Percentiles rank a stretch among this genome's conserved stretches.
Evolutionary conservation across 2,329 filamentous ascomycete genomes (phyloP).

Genomic region (Fusarium continuum): DNA sequence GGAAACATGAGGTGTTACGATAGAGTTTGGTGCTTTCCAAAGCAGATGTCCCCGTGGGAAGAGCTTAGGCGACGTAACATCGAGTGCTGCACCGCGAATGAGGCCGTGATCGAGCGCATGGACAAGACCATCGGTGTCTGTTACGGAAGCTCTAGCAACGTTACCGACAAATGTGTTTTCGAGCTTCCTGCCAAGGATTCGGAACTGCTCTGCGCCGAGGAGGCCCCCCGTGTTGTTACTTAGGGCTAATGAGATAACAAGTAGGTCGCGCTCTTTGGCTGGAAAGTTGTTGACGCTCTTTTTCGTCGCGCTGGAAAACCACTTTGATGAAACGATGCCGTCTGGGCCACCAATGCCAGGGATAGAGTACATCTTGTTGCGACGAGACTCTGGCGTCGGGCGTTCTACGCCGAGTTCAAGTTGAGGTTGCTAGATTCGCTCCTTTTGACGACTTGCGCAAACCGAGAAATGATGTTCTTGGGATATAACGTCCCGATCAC

Average conservation of each 20-base stretch:
- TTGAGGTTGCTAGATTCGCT: conserved; percentile 41
- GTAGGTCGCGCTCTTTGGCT: conserved; percentile 54
- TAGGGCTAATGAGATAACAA: conserved; percentile 55
- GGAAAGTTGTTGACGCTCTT: conserved; percentile 52
- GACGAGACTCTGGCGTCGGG: conserved; percentile 65
- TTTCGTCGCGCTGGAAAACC: conserved; percentile 52
- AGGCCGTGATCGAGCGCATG: too few relatives aligned
- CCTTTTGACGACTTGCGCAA: conserved; percentile 45
- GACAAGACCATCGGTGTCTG: too few relatives aligned
- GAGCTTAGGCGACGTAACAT: too few relatives aligned
- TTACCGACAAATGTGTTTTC: conserved; percentile 68
- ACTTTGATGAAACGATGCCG: conserved; percentile 52
- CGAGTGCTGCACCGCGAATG: too few relatives aligned
- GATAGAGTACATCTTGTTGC: conserved; percentile 69
- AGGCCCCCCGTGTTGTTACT: conserved; percentile 36
- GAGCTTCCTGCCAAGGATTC: conserved; percentile 44
- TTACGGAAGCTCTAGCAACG: conserved; percentile 75
- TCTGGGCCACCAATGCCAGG: conserved; percentile 65
- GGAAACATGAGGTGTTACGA: conserved; percentile 59
- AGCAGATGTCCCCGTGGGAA: conserved; percentile 70
- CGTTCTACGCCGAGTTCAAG: conserved; percentile 50
- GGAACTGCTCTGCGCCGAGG: conserved; percentile 56
- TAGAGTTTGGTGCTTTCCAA: conserved; percentile 71
- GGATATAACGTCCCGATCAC: conserved; percentile 50
- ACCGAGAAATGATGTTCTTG: conserved; percentile 46